These are phyloP conservation scores for Hypoxylon sp. DNA, from an alignment of 2,329 filamentous ascomycete species.

Conservation along the genomic window DNA sequence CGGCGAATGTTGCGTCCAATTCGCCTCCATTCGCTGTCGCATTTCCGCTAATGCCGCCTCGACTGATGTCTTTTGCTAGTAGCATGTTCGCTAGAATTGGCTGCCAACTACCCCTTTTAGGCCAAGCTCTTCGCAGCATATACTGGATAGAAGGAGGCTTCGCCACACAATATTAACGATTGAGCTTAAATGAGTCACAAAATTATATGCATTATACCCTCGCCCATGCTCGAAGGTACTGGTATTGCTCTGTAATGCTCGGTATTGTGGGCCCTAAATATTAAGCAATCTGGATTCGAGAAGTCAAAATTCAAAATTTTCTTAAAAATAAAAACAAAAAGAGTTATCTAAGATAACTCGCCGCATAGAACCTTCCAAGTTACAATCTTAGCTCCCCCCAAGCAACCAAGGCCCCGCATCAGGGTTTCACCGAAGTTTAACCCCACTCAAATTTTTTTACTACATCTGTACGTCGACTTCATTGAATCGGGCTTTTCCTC, in stretches of 20 bases:
- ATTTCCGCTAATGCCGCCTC: slow-evolving; percentile 39
- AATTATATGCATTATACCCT: slow-evolving; percentile 9
- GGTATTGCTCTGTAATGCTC: slow-evolving; percentile 11
- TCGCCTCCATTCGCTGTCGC: slow-evolving; percentile 30
- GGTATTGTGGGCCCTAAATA: slow-evolving; percentile 19
- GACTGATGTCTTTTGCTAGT: slow-evolving; percentile 41
- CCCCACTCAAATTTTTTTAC: slow-evolving; percentile 53
- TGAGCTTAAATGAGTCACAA: slow-evolving; percentile 33
- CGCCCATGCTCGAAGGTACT: slow-evolving; percentile 2
- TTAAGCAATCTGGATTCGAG: background rate
- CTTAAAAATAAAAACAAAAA: slow-evolving; percentile 15
- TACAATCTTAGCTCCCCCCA: background rate
- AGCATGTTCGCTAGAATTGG: slow-evolving; percentile 41
- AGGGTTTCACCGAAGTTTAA: slow-evolving; percentile 50
- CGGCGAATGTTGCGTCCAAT: slow-evolving; percentile 14
- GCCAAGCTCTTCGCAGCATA: slow-evolving; percentile 23
- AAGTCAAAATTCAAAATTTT: slow-evolving; percentile 10
- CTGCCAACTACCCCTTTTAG: slow-evolving; percentile 29
- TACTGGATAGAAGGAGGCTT: slow-evolving; percentile 17
- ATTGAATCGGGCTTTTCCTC: slow-evolving; percentile 44
- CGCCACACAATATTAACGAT: slow-evolving; percentile 25
- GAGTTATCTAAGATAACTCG: background rate
- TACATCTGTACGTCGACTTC: slow-evolving; percentile 34
- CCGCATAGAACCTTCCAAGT: slow-evolving; percentile 28
- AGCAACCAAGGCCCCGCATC: slow-evolving; percentile 30